Conservation (phyloP, 2,329 filamentous ascomycete genomes). For the Arthrobotrys megalospora region DNA sequence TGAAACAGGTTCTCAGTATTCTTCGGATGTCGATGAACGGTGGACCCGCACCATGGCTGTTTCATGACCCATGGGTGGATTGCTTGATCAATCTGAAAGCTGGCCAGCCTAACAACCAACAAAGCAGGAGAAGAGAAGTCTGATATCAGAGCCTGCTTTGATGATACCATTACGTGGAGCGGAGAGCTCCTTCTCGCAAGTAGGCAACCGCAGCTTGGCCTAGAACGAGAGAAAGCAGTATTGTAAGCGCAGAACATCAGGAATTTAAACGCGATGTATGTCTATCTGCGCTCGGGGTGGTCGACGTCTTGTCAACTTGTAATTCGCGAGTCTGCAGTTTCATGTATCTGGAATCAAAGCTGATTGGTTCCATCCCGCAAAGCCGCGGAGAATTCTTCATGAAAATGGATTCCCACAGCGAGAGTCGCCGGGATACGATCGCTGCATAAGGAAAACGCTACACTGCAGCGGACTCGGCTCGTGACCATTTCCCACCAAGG, state of each 20-base stretch:
- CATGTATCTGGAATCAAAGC: conserved; percentile 33
- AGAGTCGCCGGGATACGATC: conserved; percentile 57
- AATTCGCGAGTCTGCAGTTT: conserved; percentile 43
- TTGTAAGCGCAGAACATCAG: conserved; percentile 55
- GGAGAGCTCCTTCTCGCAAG: conserved; percentile 33
- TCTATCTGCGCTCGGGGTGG: conserved; percentile 26
- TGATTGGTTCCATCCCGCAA: conserved; percentile 53
- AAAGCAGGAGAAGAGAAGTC: conserved; percentile 47
- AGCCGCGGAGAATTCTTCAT: conserved; percentile 57
- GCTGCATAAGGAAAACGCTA: conserved; percentile 53
- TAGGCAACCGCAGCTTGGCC: conserved; percentile 27
- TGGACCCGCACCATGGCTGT: conserved; percentile 24
- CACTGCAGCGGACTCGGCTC: conserved; percentile 47
- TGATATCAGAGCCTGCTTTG: conserved; percentile 29
- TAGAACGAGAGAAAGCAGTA: conserved; percentile 37
- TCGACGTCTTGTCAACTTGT: conserved; percentile 45
- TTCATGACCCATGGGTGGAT: conserved; percentile 39
- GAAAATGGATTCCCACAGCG: conserved; percentile 24
- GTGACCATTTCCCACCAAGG: conserved; percentile 60
- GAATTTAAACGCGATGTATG: conserved; percentile 57
- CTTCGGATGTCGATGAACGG: conserved; percentile 25
- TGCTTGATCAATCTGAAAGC: neutral
- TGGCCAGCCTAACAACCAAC: conserved; percentile 32
- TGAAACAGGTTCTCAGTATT: conserved; percentile 21
- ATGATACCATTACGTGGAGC: conserved; percentile 23